Evolutionary conservation across 768 basidiomycete genomes (phyloP).

Genomic region (Suillus paluster): DNA sequence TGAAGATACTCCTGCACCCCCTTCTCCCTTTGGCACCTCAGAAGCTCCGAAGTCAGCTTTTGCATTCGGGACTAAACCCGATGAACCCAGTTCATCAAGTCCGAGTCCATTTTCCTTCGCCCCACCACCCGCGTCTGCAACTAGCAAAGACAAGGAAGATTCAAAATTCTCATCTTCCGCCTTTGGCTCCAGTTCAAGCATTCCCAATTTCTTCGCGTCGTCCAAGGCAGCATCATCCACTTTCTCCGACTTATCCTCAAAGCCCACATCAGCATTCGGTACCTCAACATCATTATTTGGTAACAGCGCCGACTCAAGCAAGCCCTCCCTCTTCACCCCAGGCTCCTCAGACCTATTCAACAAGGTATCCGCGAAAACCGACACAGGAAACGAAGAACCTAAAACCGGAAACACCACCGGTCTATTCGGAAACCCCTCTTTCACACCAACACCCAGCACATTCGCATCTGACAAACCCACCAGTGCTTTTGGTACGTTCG

Average conservation of each 20-base stretch:
- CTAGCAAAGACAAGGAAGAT: slow-evolving; percentile 9
- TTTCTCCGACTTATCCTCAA: slow-evolving; percentile 25
- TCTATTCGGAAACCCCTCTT: slow-evolving; percentile 24
- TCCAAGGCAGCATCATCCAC: slow-evolving; percentile 18
- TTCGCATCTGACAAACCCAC: slow-evolving; percentile 31
- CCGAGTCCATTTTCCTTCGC: slow-evolving; percentile 25
- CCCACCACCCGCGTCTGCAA: slow-evolving; percentile 13
- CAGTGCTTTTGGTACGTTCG: slow-evolving; percentile 28
- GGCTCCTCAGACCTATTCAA: slow-evolving; percentile 10
- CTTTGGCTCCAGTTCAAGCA: slow-evolving; percentile 18
- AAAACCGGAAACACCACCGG: slow-evolving; percentile 4
- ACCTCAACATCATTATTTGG: slow-evolving; percentile 29
- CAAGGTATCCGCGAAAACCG: slow-evolving; percentile 14
- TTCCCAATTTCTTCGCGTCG: slow-evolving; percentile 27
- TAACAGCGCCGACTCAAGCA: slow-evolving; percentile 20
- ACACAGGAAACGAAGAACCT: slow-evolving; percentile 16
- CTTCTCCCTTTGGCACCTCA: slow-evolving; percentile 16
- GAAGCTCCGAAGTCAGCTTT: slow-evolving; percentile 36
- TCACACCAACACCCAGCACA: slow-evolving; percentile 16
- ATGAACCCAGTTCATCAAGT: slow-evolving; percentile 14
- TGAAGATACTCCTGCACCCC: slow-evolving; percentile 15
- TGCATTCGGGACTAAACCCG: slow-evolving; percentile 20
- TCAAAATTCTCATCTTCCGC: slow-evolving; percentile 16
- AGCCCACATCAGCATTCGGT: slow-evolving; percentile 30
- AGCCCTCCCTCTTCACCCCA: slow-evolving; percentile 15